Evolutionary conservation across 1,139 yeast genomes (phyloP), one percentile per base, ranked within the genome.

Genomic region (Lodderomyces oxycetoniae): DNA sequence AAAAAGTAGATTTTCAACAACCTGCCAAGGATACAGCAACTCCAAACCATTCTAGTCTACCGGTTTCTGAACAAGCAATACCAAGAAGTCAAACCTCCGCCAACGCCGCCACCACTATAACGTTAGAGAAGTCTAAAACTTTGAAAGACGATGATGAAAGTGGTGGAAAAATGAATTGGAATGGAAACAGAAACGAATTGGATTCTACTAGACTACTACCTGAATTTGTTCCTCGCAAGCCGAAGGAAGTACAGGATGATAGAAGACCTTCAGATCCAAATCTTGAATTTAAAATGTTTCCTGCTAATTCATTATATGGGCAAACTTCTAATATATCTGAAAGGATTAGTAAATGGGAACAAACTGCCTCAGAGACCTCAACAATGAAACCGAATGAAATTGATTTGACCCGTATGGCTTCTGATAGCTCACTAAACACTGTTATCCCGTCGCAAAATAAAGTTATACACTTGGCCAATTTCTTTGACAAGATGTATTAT

Each of bases 401-500:
- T 19, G 22, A 19, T 19, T 38, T 42, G 24, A 30, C 15, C 10
- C 43, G 40, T 28, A 33, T 42, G 17, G 35, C 26, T 4, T 42
- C 45, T 1, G 42, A 35, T 11, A 30, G 38, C 14, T 42, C 44
- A 5, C 31, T 40, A 17, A 38, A 27, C 10, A 34, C 31, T 3
- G 35, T 40, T 5, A 38, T 42, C 16, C 45, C 46, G 19, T 37
- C 53, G 2, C 55, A 48, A 26, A 60, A 50, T 34, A 63, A 63
- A 37, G 93, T 83, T 1, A 70, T 74, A 35, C 79, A 79, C 44
- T 55, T 83, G 37, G 82, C 89, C 0, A 76, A 66, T 40, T 78
- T 75, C 46, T 83, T 82, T 57, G 85, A 84, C 49, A 81, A 78
- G 46, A 72, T 79, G 61, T 91, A 86, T 49, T 79, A 85, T 46